Base-by-base conservation (phyloP, 2,329 filamentous ascomycete species). In the Fusarium dlaminii region DNA sequence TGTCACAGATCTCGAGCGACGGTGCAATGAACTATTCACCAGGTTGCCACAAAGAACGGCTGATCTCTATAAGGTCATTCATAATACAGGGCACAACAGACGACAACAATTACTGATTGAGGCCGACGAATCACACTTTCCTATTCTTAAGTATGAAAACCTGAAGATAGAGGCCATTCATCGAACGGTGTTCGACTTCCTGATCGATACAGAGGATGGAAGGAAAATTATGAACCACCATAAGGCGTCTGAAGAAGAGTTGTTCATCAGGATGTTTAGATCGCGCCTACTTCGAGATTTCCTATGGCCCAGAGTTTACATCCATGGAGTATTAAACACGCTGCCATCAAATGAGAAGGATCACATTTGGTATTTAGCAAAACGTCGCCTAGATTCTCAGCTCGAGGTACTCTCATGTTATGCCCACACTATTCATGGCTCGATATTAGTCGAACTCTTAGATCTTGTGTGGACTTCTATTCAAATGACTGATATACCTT, bases 101-200 rank as follows among this genome's bases (percentile, higher is more conserved):
- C n/a, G n/a, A n/a, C n/a, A n/a, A n/a, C n/a, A n/a, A n/a, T n/a
- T n/a, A n/a, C n/a, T n/a, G n/a, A n/a, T n/a, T n/a, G n/a, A n/a
- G n/a, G 22, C 8, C 15, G 14, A 17, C n/a, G 7, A 42, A 9
- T 10, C n/a, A 43, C 4, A 12, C n/a, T 8, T 1, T 1, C 15
- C 6, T 18, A 0, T 45, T 0, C 0, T 13, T 8, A 18, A 0
- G 0, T 46, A 20, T 14, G 5, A 10, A 4, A 10, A 29, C 0
- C 8, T 46, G 0, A 0, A 2, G 8, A 20, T 48, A 15, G 0
- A 15, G 27, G 13, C 27, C 1, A 1, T 48, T 17, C 45, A 48
- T 4, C 45, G 45, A 22, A 48, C 27, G 1, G 45, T 30, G 13
- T 30, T 30, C 6, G 27, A 48, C 4, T 48, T 48, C 14, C 20